Evolutionary conservation across 176 grass and related monocot species (phyloP).

Genomic region (Triticum monococcum): DNA sequence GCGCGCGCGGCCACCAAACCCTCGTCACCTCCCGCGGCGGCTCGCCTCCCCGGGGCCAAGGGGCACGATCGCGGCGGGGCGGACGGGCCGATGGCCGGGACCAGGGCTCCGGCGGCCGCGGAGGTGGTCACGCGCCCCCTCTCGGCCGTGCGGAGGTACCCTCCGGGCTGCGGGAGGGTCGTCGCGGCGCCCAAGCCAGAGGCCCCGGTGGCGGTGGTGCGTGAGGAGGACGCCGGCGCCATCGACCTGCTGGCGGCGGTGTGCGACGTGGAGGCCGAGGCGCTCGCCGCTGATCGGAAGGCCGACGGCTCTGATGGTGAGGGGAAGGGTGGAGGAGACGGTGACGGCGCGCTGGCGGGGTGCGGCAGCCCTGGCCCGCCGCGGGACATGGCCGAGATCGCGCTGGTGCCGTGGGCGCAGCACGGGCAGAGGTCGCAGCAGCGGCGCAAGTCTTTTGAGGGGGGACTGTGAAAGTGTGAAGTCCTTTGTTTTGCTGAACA

Average conservation of each 20-base stretch:
- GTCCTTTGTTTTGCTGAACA: constrained; percentile 1
- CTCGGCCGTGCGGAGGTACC: constrained; percentile 43
- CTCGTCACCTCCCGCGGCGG: not conserved
- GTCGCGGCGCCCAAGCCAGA: not conserved
- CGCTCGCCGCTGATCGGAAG: not conserved
- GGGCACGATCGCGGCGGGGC: not conserved
- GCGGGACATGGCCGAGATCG: not conserved
- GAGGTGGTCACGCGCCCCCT: not conserved
- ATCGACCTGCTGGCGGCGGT: not conserved
- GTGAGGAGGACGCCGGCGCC: not conserved
- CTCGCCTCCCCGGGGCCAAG: not conserved
- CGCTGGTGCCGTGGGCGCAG: constrained; percentile 19
- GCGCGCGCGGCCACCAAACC: constrained; percentile 1
- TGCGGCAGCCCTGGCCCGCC: constrained; percentile 2
- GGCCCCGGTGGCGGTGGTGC: not conserved
- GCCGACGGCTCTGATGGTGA: not conserved
- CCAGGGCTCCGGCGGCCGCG: not conserved
- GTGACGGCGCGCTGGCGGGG: not conserved
- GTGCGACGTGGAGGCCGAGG: not conserved
- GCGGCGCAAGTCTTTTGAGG: constrained; percentile 10
- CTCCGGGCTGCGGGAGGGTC: constrained; percentile 35
- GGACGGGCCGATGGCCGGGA: not conserved
- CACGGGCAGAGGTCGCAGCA: constrained; percentile 28
- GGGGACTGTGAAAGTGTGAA: not conserved
- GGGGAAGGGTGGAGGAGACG: not conserved